These are phyloP conservation scores for Plantago elongata DNA, from an alignment of 257 asterid species.

Conservation along the genomic window DNA sequence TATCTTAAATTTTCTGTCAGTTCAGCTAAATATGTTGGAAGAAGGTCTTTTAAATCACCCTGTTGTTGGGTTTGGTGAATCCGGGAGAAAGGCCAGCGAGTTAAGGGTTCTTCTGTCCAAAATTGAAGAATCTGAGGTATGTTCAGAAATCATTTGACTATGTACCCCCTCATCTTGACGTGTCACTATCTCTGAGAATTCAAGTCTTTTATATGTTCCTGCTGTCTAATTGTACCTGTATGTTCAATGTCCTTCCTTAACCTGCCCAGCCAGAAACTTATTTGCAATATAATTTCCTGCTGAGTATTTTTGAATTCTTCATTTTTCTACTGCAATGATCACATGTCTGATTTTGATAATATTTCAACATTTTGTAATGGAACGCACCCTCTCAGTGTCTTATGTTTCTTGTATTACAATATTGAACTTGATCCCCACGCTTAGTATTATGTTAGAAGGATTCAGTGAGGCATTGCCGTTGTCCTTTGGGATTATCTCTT, in stretches of 20 bases:
- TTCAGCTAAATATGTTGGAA: slow-evolving; percentile 97
- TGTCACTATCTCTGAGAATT: slow-evolving; percentile 1
- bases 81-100: slow-evolving; percentile 80
- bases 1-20: slow-evolving; percentile 56
- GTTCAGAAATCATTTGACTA: slow-evolving; percentile 15
- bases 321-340: slow-evolving; percentile 1
- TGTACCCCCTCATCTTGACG: background rate
- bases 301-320: background rate
- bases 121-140: slow-evolving; percentile 97
- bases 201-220: slow-evolving; percentile 7
- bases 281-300: slow-evolving; percentile 17
- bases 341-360: background rate
- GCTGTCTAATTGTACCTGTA: slow-evolving; percentile 13
- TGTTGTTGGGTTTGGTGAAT: slow-evolving; percentile 94
- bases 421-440: slow-evolving; percentile 1
- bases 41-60: slow-evolving; percentile 94
- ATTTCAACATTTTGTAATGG: background rate
- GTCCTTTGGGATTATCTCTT: background rate
- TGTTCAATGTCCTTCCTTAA: slow-evolving; percentile 5
- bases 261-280: slow-evolving; percentile 4
- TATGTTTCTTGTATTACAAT: background rate
- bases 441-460: slow-evolving; percentile 3
- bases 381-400: background rate
- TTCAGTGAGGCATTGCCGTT: slow-evolving; percentile 18
- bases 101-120: slow-evolving; percentile 83